Evolutionary conservation across 2,329 filamentous ascomycete genomes (phyloP), one percentile per base, ranked within the genome.

Genomic region (Aaosphaeria arxii): DNA sequence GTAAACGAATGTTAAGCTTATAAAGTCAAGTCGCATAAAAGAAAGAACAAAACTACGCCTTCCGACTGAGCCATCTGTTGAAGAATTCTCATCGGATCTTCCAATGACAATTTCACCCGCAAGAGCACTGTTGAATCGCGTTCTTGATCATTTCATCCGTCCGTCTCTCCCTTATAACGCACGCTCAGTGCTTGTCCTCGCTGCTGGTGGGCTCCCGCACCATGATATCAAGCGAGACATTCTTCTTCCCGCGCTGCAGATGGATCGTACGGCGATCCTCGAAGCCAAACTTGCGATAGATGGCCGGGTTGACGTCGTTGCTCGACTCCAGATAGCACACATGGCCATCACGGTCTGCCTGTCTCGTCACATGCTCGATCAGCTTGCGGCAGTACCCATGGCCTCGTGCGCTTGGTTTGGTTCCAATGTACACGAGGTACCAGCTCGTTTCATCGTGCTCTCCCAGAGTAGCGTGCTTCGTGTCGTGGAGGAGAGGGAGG

Each of bases 391-490:
- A 87, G 67, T 89, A 89, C 7, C 89, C 89, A 58, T 85, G 85
- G 42, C 88, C 83, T 51, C 86, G 82, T 4, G 85, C 83, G 52
- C 76, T 77, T 32, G 86, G 83, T 67, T 85, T 87, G 44, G 87
- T 91, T 53, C 89, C 89, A 52, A 95, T 77, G 70, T 92, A 94
- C 42, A 91, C 87, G 46, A 95, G 83, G 68, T 94, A 94, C 79
- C 88, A 94, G 63, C 81, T 84, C 51, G 87, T 77, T 57, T 76
- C 68, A 64, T 89, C 85, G 44, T 83, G 79, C 36, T 80, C 76
- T 24, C 86, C 85, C 69, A 94, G 80, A 52, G 88, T 78, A 52
- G 82, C 77, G 51, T 77, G 74, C 75, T 91, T 91, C 62, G 86
- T 86, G 57, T 84, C 74, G 71, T 89, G 83, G 54, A 94, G 79